Evolutionary conservation across 177 flowering plant species (phyloP).

Genomic region (Tripterygium wilfordii): DNA sequence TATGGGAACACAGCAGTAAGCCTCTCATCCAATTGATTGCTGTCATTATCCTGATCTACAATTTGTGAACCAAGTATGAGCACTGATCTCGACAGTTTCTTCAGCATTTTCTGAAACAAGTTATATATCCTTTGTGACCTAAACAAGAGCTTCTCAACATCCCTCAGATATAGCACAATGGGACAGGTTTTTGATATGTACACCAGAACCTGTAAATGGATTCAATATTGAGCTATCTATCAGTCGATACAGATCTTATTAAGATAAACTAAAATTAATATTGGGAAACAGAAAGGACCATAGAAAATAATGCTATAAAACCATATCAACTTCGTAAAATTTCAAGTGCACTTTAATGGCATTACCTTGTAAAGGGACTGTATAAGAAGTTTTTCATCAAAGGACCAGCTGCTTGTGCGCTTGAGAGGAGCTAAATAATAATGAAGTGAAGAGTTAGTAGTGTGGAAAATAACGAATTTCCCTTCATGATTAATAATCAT

Average conservation of each 20-base stretch:
- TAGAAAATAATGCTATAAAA: too few relatives aligned
- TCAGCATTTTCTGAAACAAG: slow-evolving; percentile 80
- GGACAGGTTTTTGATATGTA: slow-evolving; percentile 64
- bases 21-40: slow-evolving; percentile 64
- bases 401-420: slow-evolving; percentile 80
- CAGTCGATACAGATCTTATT: too few relatives aligned
- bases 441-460: neutral
- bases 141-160: slow-evolving; percentile 65
- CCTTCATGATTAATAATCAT: too few relatives aligned
- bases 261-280: too few relatives aligned
- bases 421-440: slow-evolving; percentile 46
- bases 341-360: too few relatives aligned
- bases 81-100: slow-evolving; percentile 66
- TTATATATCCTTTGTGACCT: slow-evolving; percentile 63
- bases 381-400: slow-evolving; percentile 84
- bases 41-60: slow-evolving; percentile 38
- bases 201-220: slow-evolving; percentile 57
- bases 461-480: neutral
- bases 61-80: slow-evolving; percentile 84
- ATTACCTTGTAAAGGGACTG: slow-evolving; percentile 87
- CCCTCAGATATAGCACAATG: slow-evolving; percentile 80
- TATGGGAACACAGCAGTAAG: slow-evolving; percentile 71
- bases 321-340: too few relatives aligned
- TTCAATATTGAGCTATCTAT: neutral
- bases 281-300: too few relatives aligned